Evolutionary conservation across 164 flowering plant species (phyloP).

Genomic region (Nelumbo lutea): DNA sequence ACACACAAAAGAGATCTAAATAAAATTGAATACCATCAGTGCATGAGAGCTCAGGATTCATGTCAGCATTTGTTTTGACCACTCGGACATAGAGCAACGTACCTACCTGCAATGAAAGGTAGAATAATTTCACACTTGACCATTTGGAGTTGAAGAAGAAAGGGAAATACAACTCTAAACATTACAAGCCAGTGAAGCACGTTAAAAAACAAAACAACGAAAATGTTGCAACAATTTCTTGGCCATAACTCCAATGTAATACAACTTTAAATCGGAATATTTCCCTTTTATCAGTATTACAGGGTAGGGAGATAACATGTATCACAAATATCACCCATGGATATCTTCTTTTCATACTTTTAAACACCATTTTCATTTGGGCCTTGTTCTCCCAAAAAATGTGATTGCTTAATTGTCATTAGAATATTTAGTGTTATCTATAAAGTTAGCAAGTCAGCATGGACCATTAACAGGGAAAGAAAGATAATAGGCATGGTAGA

Average conservation of each 20-base stretch:
- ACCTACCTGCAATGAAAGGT: slow-evolving; percentile 49
- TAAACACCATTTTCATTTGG: neutral
- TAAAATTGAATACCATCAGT: slow-evolving; percentile 61
- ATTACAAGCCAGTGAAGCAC: neutral
- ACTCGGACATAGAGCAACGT: slow-evolving; percentile 80
- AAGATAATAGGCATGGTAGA: too few species aligned
- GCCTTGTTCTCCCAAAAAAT: too few species aligned
- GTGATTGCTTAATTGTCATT: too few species aligned
- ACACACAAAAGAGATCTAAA: neutral
- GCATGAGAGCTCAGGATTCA: slow-evolving; percentile 95
- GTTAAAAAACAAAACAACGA: neutral
- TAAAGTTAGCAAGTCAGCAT: too few species aligned
- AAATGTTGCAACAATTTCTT: neutral
- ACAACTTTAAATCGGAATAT: neutral
- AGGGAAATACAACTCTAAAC: neutral
- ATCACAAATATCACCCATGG: neutral
- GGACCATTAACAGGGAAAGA: too few species aligned
- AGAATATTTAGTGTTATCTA: too few species aligned
- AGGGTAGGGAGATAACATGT: too few species aligned
- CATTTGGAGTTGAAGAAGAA: neutral
- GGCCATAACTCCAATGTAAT: neutral
- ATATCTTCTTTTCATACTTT: neutral
- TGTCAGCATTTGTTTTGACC: slow-evolving; percentile 79
- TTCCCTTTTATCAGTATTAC: too few species aligned
- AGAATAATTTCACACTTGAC: neutral